Evolutionary conservation across 2,329 filamentous ascomycete genomes (phyloP).

Genomic region (Zarea fungicola): DNA sequence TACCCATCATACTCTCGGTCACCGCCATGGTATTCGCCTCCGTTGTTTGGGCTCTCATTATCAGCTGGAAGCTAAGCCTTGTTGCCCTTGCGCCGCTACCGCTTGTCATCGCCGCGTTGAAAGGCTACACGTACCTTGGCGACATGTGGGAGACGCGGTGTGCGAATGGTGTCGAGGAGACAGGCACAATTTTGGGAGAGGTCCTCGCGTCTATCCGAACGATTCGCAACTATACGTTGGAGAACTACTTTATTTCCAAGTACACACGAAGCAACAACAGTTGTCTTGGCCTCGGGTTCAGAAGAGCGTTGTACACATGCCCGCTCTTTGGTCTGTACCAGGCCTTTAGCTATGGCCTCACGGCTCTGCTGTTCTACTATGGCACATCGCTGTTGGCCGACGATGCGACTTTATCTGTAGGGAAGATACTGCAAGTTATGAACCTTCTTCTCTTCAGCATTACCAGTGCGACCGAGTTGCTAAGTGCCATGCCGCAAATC

Average conservation of each 20-base stretch:
- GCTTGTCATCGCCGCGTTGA: slow-evolving; percentile 60
- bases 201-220: slow-evolving; percentile 74
- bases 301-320: slow-evolving; percentile 62
- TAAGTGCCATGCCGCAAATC: slow-evolving; percentile 76
- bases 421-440: slow-evolving; percentile 66
- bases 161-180: slow-evolving; percentile 56
- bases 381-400: slow-evolving; percentile 59
- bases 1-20: slow-evolving; percentile 63
- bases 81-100: slow-evolving; percentile 67
- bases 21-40: slow-evolving; percentile 63
- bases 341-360: slow-evolving; percentile 64
- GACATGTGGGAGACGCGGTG: slow-evolving; percentile 67
- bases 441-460: slow-evolving; percentile 82
- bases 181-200: slow-evolving; percentile 59
- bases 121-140: slow-evolving; percentile 59
- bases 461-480: slow-evolving; percentile 62
- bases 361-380: slow-evolving; percentile 80
- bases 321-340: slow-evolving; percentile 74
- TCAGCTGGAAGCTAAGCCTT: slow-evolving; percentile 76
- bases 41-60: slow-evolving; percentile 65
- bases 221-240: slow-evolving; percentile 69
- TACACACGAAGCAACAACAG: slow-evolving; percentile 47
- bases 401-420: slow-evolving; percentile 42
- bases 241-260: slow-evolving; percentile 63
- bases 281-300: slow-evolving; percentile 57